A percentile compares a stretch with the other conserved stretches of the same genome.
phyloP scores from a whole-genome alignment of 805 yeast genomes.

The Hanseniaspora pseudoguilliermondii region DNA sequence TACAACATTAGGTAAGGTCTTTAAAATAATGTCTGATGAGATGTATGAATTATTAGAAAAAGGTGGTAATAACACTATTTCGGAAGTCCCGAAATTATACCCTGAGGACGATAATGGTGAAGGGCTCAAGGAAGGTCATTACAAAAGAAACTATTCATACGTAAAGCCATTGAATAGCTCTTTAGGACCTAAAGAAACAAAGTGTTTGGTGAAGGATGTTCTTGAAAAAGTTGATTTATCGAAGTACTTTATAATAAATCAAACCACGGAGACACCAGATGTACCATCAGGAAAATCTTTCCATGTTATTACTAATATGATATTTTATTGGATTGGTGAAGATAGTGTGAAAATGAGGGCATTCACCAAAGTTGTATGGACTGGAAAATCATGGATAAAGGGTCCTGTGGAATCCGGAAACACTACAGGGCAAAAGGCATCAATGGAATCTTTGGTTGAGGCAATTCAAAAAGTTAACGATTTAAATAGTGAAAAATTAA shows the following conservation, averaged over 20 bases:
- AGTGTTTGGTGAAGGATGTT: conserved; percentile 45
- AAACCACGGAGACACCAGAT: conserved; percentile 53
- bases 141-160: conserved; percentile 40
- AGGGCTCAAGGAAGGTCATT: conserved; percentile 32
- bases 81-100: conserved; percentile 43
- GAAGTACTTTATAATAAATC: conserved; percentile 33
- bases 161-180: conserved; percentile 48
- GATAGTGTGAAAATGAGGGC: conserved; percentile 38
- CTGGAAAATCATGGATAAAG: conserved; percentile 64
- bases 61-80: conserved; percentile 54
- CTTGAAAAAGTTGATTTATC: conserved; percentile 39
- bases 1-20: conserved; percentile 58
- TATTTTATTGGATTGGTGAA: conserved; percentile 49
- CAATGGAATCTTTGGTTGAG: conserved; percentile 34
- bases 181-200: conserved; percentile 63
- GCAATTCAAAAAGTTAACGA: conserved; percentile 23
- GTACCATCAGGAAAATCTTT: conserved; percentile 66
- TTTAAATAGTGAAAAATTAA: background rate
- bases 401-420: conserved; percentile 66
- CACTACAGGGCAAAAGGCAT: conserved; percentile 58
- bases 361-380: conserved; percentile 53
- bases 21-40: conserved; percentile 48
- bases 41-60: conserved; percentile 35
- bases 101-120: conserved; percentile 39
- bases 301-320: conserved; percentile 46